These are phyloP conservation scores for Colletotrichum destructivum DNA, from an alignment of 2,329 filamentous ascomycete species.

Conservation along the genomic window DNA sequence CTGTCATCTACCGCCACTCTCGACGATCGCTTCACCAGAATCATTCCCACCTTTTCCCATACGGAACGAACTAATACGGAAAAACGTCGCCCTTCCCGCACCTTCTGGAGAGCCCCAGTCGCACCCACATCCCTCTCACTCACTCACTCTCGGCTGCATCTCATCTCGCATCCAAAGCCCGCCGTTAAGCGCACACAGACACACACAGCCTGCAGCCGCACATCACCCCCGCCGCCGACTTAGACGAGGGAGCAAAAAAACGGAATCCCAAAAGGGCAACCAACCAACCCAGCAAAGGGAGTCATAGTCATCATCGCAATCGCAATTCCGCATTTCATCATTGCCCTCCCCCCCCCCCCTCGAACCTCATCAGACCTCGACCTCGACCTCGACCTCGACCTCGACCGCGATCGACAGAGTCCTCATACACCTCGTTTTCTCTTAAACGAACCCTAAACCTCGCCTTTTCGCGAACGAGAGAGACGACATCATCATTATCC, in stretches of 20 bases:
- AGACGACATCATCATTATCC: background rate
- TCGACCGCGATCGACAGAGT: constrained; percentile 1
- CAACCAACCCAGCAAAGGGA: background rate
- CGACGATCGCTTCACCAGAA: constrained; percentile 28
- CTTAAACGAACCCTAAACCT: background rate
- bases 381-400: background rate
- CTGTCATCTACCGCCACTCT: background rate
- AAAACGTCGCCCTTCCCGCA: background rate
- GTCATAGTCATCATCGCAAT: constrained; percentile 12
- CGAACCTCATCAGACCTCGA: background rate
- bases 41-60: background rate
- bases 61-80: background rate
- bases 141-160: constrained; percentile 10
- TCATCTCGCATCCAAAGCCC: constrained; percentile 17
- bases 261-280: background rate
- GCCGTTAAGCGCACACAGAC: constrained; percentile 11
- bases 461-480: constrained; percentile 6
- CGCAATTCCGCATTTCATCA: constrained; percentile 4
- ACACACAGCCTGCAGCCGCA: constrained; percentile 6
- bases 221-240: constrained; percentile 16
- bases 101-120: constrained; percentile 8
- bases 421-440: background rate
- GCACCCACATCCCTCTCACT: background rate
- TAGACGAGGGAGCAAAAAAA: constrained; percentile 5
- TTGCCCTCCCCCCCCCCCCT: background rate